Base-by-base conservation (phyloP, 257 asterid genomes). In the Linderniella brevidens region DNA sequence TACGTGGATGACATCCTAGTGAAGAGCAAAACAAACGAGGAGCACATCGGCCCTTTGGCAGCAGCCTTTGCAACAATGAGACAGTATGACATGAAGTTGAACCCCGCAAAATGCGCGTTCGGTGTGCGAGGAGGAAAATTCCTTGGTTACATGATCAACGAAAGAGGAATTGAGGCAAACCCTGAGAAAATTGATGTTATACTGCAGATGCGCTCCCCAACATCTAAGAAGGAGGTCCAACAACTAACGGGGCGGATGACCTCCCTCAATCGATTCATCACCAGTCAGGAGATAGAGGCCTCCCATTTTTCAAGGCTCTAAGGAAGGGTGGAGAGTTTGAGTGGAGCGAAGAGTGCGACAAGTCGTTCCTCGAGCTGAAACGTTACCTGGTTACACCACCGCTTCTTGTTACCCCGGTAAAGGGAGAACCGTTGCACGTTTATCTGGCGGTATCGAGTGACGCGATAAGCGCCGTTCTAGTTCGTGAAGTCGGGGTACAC, bases 121-220 rank as follows among this genome's bases (percentile, higher is more conserved):
- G 35, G 35, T 9, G 32, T 35, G 5, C 8, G 0, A 1, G 8
- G 15, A 4, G 52, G 40, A 0, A 58, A 49, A 19, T 62, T 45
- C 12, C 17, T 55, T 18, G 42, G 54, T 0, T 50, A n/a, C n/a
- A 13, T 50, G 13, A 41, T 36, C 0, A 35, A 43, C 8, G 32
- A 37, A 17, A 14, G 35, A 17, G 46, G 46, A 15, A 37, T 37
- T 4, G 55, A 50, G 35, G 55, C 55, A 1, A 50, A 50, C 16
- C 55, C 55, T 0, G 13, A 36, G 4, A 50, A 50, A 9, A 17
- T 50, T 9, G 8, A 18, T 9, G 46, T 44, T 0, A 10, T 16
- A 13, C 0, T 10, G 19, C 42, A 35, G 0, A 50, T 39, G 43
- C 13, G 13, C 13, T 17, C 47, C 8, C 47, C 47, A 5, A 12